Evolutionary conservation across 2,329 filamentous ascomycete genomes (phyloP), one percentile per base, ranked within the genome.

Genomic region (Akanthomyces uredinophilus): DNA sequence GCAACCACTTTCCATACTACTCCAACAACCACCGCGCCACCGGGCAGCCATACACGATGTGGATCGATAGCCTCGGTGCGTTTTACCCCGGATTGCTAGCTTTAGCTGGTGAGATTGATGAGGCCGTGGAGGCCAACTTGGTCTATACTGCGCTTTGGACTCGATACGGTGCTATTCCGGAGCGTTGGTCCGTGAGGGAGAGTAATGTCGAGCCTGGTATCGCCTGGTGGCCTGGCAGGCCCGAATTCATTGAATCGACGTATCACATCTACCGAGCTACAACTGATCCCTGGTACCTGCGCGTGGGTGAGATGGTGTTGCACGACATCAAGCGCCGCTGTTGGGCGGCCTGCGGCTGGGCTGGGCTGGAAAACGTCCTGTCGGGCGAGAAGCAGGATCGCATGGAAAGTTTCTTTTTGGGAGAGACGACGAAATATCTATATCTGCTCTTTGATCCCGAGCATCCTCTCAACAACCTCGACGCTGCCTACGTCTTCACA

Each of bases 351-450:
- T 99, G 95, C 69, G 95, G 95, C 46, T 98, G 94, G 92, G 91
- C 94, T 16, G 94, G 94, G 0, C 81, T 98, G 41, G 88, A 92
- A 69, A 88, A 93, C 72, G 90, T 94, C 10, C 80, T 88, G 39
- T 91, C 85, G 5, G 94, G 94, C 4, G 91, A 97, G 75, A 86
- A 92, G 74, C 91, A 86, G 68, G 93, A 99, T 72, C 89, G 95
- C 39, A 98, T 98, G 95, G 95, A 99, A 75, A 98, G 94, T 72
- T 99, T 98, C 81, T 98, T 98, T 70, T 82, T 99, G 1, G 94
- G 95, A 16, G 95, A 99, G 75, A 99, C 95, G 1, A 88, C 92
- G 50, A 97, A 98, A 75, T 99, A 99, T 73, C 80, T 99, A 65
- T 98, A 96, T 73, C 79, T 99, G 60, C 84, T 98, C 2, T 98